A percentile compares a stretch with the other conserved stretches of the same genome.
These are phyloP conservation scores for Xylariaceae sp. DNA, from an alignment of 2,329 filamentous ascomycete genomes.

Conservation along the genomic window DNA sequence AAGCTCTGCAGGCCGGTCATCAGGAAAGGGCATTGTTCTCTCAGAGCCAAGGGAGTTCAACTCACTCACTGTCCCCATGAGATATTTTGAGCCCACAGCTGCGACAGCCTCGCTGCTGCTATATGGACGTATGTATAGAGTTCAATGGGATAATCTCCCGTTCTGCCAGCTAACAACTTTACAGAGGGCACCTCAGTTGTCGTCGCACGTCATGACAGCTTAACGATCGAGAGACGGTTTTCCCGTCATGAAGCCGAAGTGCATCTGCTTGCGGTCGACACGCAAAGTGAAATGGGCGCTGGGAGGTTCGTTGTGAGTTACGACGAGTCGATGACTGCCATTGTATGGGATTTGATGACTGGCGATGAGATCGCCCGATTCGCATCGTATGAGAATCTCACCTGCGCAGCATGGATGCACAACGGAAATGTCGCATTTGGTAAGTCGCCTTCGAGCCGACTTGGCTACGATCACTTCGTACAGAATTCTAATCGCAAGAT, in stretches of 20 bases:
- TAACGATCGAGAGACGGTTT: constrained; percentile 84
- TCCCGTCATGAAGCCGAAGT: constrained; percentile 79
- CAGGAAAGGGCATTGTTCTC: constrained; percentile 39
- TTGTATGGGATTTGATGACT: constrained; percentile 94
- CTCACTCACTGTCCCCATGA: constrained; percentile 43
- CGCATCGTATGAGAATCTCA: constrained; percentile 80
- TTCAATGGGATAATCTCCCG: not conserved
- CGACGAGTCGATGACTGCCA: constrained; percentile 82
- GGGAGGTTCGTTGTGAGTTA: constrained; percentile 89
- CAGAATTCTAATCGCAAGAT: constrained; percentile 1
- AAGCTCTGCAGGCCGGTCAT: constrained; percentile 50
- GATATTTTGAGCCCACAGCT: constrained; percentile 77
- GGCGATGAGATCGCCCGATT: constrained; percentile 90
- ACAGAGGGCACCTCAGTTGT: constrained; percentile 69
- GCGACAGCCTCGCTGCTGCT: constrained; percentile 88
- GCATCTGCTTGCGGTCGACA: constrained; percentile 80
- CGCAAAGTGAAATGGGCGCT: constrained; percentile 77
- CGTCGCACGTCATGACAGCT: constrained; percentile 85
- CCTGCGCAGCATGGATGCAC: constrained; percentile 87
- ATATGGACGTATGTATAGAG: constrained; percentile 54
- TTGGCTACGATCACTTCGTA: not conserved
- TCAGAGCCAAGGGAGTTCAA: constrained; percentile 48
- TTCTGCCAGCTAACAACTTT: constrained; percentile 27
- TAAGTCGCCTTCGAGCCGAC: constrained; percentile 41
- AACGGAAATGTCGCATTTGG: constrained; percentile 97